Percentiles rank a stretch among this genome's conserved stretches.
Conservation (phyloP, 169 alveolate species). For the Eimeria sp. region DNA sequence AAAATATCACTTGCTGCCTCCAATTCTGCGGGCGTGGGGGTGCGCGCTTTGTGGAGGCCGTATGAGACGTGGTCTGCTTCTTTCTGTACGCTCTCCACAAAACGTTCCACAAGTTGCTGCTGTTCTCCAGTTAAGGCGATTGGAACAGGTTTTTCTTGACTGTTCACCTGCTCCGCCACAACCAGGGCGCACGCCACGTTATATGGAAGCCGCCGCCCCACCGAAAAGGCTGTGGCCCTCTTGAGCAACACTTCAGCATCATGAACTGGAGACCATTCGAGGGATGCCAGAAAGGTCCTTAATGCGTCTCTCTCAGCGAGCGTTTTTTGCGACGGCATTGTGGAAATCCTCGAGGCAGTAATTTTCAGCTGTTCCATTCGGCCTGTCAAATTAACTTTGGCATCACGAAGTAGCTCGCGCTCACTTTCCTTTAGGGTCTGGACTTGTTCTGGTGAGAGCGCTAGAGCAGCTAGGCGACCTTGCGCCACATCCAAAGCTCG, state of each 20-base stretch:
- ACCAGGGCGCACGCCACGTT: background rate
- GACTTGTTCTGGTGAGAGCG: background rate
- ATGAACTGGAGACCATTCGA: background rate
- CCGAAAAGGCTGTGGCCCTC: background rate
- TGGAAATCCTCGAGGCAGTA: background rate
- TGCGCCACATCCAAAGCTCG: background rate
- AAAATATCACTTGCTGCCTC: background rate
- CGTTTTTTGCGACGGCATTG: background rate
- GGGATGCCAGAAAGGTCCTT: background rate
- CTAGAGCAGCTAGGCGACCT: background rate
- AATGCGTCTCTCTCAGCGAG: background rate
- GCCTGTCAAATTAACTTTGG: background rate
- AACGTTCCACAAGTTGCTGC: background rate
- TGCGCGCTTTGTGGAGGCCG: background rate
- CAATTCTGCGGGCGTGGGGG: background rate
- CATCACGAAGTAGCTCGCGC: background rate
- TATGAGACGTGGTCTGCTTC: background rate
- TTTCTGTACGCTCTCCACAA: background rate
- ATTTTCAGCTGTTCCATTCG: background rate
- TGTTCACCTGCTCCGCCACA: background rate
- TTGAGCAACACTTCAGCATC: background rate
- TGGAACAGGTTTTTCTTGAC: background rate
- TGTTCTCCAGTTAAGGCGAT: background rate
- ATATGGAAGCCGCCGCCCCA: conserved; percentile 2
- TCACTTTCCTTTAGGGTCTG: background rate